These are phyloP conservation scores for Sporodiniella umbellata DNA, from an alignment of 371 early-diverging fungal genomes.

Conservation along the genomic window DNA sequence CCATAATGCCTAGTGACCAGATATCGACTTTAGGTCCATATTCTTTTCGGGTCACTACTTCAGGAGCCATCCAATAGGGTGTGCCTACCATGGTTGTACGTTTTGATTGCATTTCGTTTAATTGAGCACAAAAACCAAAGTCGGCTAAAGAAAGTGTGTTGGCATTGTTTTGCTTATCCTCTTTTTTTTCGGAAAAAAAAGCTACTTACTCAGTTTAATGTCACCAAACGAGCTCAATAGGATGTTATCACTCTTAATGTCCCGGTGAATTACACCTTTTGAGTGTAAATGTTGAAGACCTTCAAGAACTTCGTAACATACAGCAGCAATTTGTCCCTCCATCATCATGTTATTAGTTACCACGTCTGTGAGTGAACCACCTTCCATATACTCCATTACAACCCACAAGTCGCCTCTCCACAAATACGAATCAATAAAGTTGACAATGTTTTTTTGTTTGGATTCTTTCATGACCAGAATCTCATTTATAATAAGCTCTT, in stretches of 20 bases:
- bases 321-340: conserved; percentile 94
- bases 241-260: conserved; percentile 98
- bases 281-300: conserved; percentile 93
- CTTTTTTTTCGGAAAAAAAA: neutral
- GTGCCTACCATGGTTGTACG: conserved; percentile 93
- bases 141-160: conserved; percentile 62
- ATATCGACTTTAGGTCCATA: conserved; percentile 95
- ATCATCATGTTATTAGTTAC: conserved; percentile 91
- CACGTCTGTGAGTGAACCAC: conserved; percentile 90
- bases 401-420: conserved; percentile 89
- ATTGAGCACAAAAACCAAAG: conserved; percentile 95
- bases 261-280: conserved; percentile 94
- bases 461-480: conserved; percentile 92
- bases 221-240: conserved; percentile 83
- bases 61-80: conserved; percentile 97
- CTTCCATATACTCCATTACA: conserved; percentile 98
- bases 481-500: conserved; percentile 96
- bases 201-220: conserved; percentile 84
- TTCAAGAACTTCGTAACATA: conserved; percentile 86
- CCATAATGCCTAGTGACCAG: conserved; percentile 98
- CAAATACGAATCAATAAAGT: conserved; percentile 91
- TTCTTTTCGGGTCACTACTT: conserved; percentile 90
- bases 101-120: conserved; percentile 74
- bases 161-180: no score
- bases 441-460: conserved; percentile 92